Base-by-base conservation (phyloP, 768 basidiomycete species). In the Rhodotorula paludigena region DNA sequence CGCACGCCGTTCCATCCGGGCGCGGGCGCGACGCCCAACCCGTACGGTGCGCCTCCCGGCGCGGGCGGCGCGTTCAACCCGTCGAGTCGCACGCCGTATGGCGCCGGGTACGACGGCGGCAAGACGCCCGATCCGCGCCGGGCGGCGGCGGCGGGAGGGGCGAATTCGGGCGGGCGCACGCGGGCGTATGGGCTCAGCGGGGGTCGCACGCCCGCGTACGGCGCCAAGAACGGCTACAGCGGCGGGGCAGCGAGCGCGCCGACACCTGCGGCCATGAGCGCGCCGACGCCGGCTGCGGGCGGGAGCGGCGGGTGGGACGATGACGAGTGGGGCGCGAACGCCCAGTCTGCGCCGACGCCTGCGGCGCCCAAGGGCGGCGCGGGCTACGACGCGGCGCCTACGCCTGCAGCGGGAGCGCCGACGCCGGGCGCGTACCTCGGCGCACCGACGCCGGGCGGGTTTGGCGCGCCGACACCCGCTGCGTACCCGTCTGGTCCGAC, bases 371-470 rank as follows among this genome's bases (percentile, higher is more conserved):
- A n/a, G 49, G 54, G 62, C 0, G 62, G 47, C 0, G 48, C 47
- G 21, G 73, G 69, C 25, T 75, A 73, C 51, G 33, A 28, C 10
- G 60, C 69, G 5, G 77, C 77, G 2, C 75, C 77, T 7, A 76
- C 77, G 11, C 75, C 61, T n/a, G 68, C 64, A 8, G 64, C 64
- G 18, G 64, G 64, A 38, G 76, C 61, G 53, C 53, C 48, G 70
- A 66, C 48, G 42, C 44, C 38, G 39, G 28, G 66, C 60, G 20
- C 54, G n/a, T 69, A 60, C 57, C 35, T 28, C 21, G 59, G 71
- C 28, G 81, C 81, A n/a, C 81, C 82, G 0, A 82, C 81, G 14
- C 82, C 82, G 42, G 72, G 66, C n/a, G 79, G 78, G 20, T 71
- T 73, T 51, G 62, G 77, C 12, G 81, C 80, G 2, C 79, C 81